Evolutionary conservation across 495 filamentous ascomycete species (phyloP).

Genomic region (Neurospora tetraspora): DNA sequence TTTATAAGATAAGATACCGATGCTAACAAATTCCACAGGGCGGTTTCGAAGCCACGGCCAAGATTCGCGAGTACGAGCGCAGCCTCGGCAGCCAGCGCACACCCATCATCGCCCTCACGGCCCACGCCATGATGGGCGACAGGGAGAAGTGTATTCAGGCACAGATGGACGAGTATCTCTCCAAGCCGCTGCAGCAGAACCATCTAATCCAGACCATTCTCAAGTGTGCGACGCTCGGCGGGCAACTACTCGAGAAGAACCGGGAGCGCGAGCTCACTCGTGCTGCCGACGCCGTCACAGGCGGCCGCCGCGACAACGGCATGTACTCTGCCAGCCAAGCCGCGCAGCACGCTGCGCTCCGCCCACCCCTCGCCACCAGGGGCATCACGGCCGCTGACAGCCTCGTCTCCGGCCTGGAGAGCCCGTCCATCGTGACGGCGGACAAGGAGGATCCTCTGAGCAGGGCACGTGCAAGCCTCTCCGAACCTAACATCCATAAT

Average conservation of each 20-base stretch:
- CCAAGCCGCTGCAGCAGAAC: constrained; percentile 95
- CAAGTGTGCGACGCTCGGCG: constrained; percentile 87
- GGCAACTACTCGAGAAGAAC: constrained; percentile 67
- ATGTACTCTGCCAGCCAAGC: constrained; percentile 17
- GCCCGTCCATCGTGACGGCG: constrained; percentile 49
- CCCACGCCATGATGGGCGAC: constrained; percentile 98
- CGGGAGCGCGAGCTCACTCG: constrained; percentile 36
- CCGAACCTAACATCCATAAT: constrained; percentile 29
- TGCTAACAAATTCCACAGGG: constrained; percentile 45
- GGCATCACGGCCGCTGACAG: constrained; percentile 56
- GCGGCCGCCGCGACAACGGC: constrained; percentile 19
- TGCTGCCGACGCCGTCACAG: constrained; percentile 25
- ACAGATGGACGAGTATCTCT: constrained; percentile 98
- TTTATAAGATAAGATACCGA: constrained; percentile 1
- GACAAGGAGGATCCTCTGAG: constrained; percentile 60
- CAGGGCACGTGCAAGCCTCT: constrained; percentile 51
- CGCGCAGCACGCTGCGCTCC: constrained; percentile 17
- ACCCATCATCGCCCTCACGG: constrained; percentile 94
- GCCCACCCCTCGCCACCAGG: constrained; percentile 31
- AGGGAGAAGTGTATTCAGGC: constrained; percentile 96
- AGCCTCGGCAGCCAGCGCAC: constrained; percentile 67
- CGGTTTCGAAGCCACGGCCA: constrained; percentile 93
- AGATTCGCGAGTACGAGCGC: constrained; percentile 90
- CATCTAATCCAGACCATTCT: constrained; percentile 98
- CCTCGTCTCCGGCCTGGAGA: constrained; percentile 45